Conservation (phyloP, 768 basidiomycete species). For the Boletales sp. region DNA sequence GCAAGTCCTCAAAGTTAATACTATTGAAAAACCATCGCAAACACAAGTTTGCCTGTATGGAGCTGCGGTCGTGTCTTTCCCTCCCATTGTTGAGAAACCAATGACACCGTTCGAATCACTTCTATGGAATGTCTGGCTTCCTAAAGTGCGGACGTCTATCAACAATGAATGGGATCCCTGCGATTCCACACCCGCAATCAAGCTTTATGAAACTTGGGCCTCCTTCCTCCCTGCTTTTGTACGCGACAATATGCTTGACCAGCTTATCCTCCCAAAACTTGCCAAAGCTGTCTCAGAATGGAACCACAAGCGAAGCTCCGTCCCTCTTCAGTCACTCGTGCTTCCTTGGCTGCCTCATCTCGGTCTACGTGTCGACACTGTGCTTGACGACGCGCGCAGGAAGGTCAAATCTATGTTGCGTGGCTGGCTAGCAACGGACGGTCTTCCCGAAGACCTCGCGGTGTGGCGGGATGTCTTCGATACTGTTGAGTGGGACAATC, state of each 20-base stretch:
- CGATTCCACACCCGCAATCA: constrained; percentile 70
- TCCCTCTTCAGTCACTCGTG: constrained; percentile 72
- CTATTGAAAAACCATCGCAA: constrained; percentile 39
- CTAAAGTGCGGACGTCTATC: constrained; percentile 86
- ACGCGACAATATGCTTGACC: constrained; percentile 92
- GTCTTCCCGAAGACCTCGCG: constrained; percentile 68
- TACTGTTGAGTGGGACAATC: constrained; percentile 81
- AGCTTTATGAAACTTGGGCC: constrained; percentile 85
- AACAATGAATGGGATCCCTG: constrained; percentile 93
- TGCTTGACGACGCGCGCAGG: constrained; percentile 84
- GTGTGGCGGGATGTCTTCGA: constrained; percentile 89
- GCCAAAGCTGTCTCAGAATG: constrained; percentile 81
- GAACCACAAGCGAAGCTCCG: constrained; percentile 57
- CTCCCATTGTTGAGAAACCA: constrained; percentile 41
- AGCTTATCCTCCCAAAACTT: constrained; percentile 92
- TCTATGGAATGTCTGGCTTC: constrained; percentile 94
- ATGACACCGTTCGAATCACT: constrained; percentile 98
- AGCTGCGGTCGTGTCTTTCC: constrained; percentile 31
- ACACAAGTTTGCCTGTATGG: constrained; percentile 59
- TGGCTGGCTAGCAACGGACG: constrained; percentile 68
- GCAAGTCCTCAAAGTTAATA: constrained; percentile 58
- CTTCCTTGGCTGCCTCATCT: constrained; percentile 96
- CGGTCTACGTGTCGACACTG: constrained; percentile 74
- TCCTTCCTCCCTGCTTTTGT: constrained; percentile 87
- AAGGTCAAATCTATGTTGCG: constrained; percentile 80